Evolutionary conservation across 225 moss, liverwort and hornwort species (phyloP).

Genomic region (Thuidium tamariscinum): DNA sequence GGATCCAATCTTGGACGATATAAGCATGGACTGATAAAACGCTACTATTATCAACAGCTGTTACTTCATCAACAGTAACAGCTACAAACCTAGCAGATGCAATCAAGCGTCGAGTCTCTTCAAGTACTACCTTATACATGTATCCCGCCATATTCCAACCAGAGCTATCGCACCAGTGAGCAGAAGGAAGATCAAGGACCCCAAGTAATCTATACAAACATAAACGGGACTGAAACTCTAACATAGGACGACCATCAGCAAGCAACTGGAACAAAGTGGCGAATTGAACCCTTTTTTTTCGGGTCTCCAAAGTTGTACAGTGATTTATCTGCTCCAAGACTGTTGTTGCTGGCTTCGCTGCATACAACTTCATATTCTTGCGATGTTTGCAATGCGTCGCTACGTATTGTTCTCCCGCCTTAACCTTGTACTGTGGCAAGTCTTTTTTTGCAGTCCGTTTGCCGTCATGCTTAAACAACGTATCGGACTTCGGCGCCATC

Average conservation of each 20-base stretch:
- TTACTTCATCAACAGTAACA: background rate
- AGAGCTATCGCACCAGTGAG: background rate
- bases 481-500: too few relatives aligned
- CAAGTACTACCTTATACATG: background rate
- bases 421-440: too few relatives aligned
- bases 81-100: rapidly evolving
- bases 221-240: background rate
- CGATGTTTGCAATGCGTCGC: too few relatives aligned
- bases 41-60: rapidly evolving
- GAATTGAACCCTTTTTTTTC: too few relatives aligned
- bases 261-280: too few relatives aligned
- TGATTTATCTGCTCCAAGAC: too few relatives aligned
- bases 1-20: rapidly evolving
- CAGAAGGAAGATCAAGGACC: rapidly evolving
- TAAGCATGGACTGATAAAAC: background rate
- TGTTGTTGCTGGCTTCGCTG: rapidly evolving
- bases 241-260: too few relatives aligned
- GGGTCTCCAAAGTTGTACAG: too few relatives aligned
- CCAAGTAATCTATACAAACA: background rate
- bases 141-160: background rate
- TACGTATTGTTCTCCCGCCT: too few relatives aligned
- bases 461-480: too few relatives aligned
- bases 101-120: rapidly evolving
- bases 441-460: too few relatives aligned
- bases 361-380: rapidly evolving